These are phyloP conservation scores for Phaffomyces thermotolerans DNA, from an alignment of 805 yeast species.

Conservation along the genomic window DNA sequence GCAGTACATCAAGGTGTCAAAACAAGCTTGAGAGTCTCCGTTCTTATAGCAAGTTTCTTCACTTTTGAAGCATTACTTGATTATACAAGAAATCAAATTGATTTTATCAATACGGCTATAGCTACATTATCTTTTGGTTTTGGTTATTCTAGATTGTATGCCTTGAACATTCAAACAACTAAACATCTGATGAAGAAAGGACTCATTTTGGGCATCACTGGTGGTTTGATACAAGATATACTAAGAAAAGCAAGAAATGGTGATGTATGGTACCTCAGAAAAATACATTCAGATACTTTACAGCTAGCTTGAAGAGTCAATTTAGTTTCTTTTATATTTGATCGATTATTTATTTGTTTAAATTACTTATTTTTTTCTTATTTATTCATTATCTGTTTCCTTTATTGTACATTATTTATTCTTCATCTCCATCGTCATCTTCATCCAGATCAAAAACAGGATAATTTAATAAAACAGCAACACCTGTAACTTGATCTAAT, in stretches of 20 bases:
- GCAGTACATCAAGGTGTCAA: conserved; percentile 45
- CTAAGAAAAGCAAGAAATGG: conserved; percentile 54
- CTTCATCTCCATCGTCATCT: conserved; percentile 33
- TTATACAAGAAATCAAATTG: conserved; percentile 41
- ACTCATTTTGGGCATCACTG: conserved; percentile 45
- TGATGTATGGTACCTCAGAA: conserved; percentile 48
- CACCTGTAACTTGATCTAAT: conserved; percentile 80
- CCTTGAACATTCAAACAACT: conserved; percentile 36
- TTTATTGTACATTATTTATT: conserved; percentile 1
- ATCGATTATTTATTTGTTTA: no score
- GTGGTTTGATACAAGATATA: conserved; percentile 64
- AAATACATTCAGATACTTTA: background rate
- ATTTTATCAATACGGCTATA: conserved; percentile 54
- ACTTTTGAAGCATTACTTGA: conserved; percentile 60
- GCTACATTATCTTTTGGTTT: conserved; percentile 49
- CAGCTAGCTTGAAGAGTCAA: background rate
- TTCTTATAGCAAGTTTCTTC: conserved; percentile 43
- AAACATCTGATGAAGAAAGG: conserved; percentile 43
- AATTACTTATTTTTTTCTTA: background rate
- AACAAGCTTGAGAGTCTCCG: conserved; percentile 35
- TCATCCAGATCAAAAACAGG: conserved; percentile 78
- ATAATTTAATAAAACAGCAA: conserved; percentile 79
- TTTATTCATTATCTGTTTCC: background rate
- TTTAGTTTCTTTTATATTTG: no score
- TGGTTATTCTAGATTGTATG: conserved; percentile 38